Evolutionary conservation across 2,329 filamentous ascomycete species (phyloP), one percentile per base, ranked within the genome.

Genomic region (Dendrostoma leiphaemia): DNA sequence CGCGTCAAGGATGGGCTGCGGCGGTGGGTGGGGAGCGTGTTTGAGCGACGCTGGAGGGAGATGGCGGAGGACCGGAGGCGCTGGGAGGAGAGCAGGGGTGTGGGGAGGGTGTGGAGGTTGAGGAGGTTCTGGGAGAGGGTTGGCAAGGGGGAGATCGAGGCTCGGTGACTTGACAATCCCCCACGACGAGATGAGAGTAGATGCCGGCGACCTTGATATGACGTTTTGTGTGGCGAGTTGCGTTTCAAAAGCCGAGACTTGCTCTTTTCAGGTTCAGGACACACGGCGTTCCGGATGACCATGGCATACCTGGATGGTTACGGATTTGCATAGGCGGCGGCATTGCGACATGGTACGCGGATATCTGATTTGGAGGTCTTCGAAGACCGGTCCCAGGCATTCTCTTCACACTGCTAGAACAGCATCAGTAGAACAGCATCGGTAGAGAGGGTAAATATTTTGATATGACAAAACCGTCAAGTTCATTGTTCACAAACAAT

Each of bases 81-180:
- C 56, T 74, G 71, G 66, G 76, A 83, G 58, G 80, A 84, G 65
- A 72, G 69, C 28, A 69, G 71, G 1, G 80, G 81, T 1, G 68
- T 82, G 0, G 80, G 82, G 3, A 71, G 80, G 38, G 84, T 88
- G 6, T 82, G 84, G 77, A 76, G 80, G 21, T 65, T 90, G 53
- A 79, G 79, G 62, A 75, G 76, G 57, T 89, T 87, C 64, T 90
- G 85, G 85, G 86, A 89, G 69, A 74, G 76, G 21, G 72, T 88
- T 31, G 75, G 77, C 2, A 68, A 68, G 15, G 76, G 74, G 2
- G 73, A 74, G 43, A 59, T 55, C 63, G 65, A 49, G 29, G 29
- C 46, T 9, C 34, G 26, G 13, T 48, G 38, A 47, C 28, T n/a
- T n/a, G n/a, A n/a, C n/a, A n/a, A n/a, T n/a, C n/a, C n/a, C n/a